These are phyloP conservation scores for Bipolaris oryzae DNA, from an alignment of 2,329 filamentous ascomycete genomes.

Conservation along the genomic window DNA sequence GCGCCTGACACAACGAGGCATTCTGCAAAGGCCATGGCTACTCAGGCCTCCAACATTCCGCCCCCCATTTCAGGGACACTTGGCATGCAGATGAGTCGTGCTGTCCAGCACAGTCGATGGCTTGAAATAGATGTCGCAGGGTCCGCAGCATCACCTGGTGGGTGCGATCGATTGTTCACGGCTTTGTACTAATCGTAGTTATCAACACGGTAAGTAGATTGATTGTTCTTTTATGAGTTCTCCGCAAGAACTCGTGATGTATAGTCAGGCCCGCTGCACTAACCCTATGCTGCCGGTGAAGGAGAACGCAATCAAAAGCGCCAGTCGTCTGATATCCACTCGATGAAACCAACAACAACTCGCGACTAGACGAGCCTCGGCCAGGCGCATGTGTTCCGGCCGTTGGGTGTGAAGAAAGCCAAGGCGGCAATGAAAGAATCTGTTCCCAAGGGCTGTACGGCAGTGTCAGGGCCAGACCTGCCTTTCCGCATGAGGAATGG, in stretches of 20 bases:
- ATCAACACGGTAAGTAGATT: constrained; percentile 1
- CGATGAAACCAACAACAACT: neutral
- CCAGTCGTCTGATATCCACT: neutral
- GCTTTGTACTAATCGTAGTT: constrained; percentile 4
- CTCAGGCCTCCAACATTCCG: neutral
- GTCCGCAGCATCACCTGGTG: neutral
- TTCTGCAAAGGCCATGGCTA: neutral
- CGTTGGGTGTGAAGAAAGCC: neutral
- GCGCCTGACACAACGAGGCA: neutral
- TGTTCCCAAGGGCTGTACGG: neutral
- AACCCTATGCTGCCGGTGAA: neutral
- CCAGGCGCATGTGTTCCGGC: neutral
- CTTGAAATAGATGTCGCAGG: neutral
- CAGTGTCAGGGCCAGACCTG: constrained; percentile 1
- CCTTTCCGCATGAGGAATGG: constrained; percentile 5
- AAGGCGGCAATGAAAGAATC: constrained; percentile 1
- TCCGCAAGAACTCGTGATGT: constrained; percentile 1
- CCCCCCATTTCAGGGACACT: neutral
- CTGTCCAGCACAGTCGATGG: neutral
- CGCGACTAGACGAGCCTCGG: neutral
- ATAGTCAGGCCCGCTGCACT: constrained; percentile 4
- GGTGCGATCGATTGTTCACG: neutral
- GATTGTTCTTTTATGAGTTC: constrained; percentile 1
- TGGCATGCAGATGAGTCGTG: neutral
- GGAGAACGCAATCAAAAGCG: neutral